Percentiles rank a stretch among this genome's conserved stretches.
Evolutionary conservation across 306 rosid genomes (phyloP).

Genomic region (Crataegus laevigata): DNA sequence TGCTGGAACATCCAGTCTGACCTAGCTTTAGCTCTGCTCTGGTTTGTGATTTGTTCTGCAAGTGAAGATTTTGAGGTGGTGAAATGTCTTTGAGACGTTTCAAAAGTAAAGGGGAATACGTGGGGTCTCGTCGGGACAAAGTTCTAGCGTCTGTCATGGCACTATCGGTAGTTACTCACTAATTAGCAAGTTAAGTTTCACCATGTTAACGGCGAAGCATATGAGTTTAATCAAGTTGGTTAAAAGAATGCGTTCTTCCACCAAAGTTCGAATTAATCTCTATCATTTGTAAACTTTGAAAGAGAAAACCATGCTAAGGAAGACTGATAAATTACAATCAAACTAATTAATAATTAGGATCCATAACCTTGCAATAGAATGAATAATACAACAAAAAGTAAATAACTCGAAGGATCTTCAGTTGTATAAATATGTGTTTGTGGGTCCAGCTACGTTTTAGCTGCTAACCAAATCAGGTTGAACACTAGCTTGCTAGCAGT

Average conservation of each 20-base stretch:
- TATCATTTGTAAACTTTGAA: background rate
- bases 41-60: background rate
- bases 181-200: no score
- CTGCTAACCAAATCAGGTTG: conserved; percentile 19
- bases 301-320: background rate
- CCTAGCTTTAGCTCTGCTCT: background rate
- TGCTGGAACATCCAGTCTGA: conserved; percentile 2
- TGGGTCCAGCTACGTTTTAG: conserved; percentile 16
- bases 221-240: no score
- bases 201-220: no score
- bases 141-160: no score
- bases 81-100: no score
- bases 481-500: conserved; percentile 1
- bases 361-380: background rate
- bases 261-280: background rate
- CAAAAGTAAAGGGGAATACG: no score
- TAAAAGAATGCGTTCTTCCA: no score
- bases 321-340: background rate
- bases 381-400: background rate
- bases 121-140: no score
- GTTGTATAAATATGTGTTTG: conserved; percentile 7
- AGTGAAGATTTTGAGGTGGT: conserved; percentile 2
- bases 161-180: no score
- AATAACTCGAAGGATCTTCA: background rate
- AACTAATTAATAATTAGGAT: background rate